These are phyloP conservation scores for Cyberlindnera maritima DNA, from an alignment of 805 yeast genomes.

Conservation along the genomic window DNA sequence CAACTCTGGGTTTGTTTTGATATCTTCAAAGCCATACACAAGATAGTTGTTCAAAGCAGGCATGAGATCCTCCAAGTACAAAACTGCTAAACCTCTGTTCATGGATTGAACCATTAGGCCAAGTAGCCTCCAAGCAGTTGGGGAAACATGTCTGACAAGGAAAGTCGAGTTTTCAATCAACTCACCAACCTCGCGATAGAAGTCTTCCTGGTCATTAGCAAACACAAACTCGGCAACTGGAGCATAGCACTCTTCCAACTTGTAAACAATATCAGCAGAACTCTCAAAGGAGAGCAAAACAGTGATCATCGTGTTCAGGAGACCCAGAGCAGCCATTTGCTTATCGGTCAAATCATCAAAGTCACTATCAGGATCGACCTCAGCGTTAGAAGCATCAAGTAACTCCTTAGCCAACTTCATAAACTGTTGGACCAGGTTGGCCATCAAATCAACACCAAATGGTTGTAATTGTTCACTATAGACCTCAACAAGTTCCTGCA, in stretches of 20 bases:
- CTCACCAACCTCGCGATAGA: constrained; percentile 74
- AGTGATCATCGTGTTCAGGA: constrained; percentile 78
- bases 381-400: constrained; percentile 53
- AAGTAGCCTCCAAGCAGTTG: constrained; percentile 73
- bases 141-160: constrained; percentile 56
- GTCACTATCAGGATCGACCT: constrained; percentile 35
- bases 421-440: constrained; percentile 70
- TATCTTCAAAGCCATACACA: constrained; percentile 52
- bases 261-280: constrained; percentile 60
- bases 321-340: constrained; percentile 77
- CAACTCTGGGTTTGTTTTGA: constrained; percentile 45
- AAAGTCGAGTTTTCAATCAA: constrained; percentile 69
- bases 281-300: constrained; percentile 80
- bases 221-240: constrained; percentile 73
- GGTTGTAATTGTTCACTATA: constrained; percentile 90
- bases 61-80: constrained; percentile 72
- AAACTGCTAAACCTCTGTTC: constrained; percentile 48
- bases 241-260: constrained; percentile 61
- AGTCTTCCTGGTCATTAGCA: constrained; percentile 63
- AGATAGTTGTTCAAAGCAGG: constrained; percentile 75
- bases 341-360: constrained; percentile 56
- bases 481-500: constrained; percentile 92
- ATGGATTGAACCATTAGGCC: constrained; percentile 41
- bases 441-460: constrained; percentile 71
- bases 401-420: constrained; percentile 66